Evolutionary conservation across 345 rosid species (phyloP), one percentile per base, ranked within the genome.

Genomic region (Dimocarpus longan): DNA sequence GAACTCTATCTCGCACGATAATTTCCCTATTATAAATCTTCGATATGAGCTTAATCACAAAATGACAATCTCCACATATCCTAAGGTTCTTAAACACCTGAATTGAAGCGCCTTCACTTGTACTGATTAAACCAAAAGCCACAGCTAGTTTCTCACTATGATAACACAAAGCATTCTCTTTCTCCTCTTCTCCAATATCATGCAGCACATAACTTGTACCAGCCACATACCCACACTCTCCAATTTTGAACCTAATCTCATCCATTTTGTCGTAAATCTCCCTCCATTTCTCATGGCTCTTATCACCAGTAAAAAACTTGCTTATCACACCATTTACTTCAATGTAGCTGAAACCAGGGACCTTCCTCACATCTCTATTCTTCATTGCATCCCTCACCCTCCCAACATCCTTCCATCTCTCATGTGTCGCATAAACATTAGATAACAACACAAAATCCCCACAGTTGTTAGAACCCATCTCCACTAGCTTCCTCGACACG

Each of bases 91-190:
- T 93, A 52, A 92, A 89, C 76, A 95, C 95, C 78, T 87, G 93
- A 82, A 95, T 88, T 32, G 93, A 90, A 28, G 71, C 65, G 48
- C 84, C 84, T 65, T 90, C 89, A 4, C 80, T 75, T 19, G 70
- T 82, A 71, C 85, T 84, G 44, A 92, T 88, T 85, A 93, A 87
- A 68, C 98, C 95, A 76, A 87, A 95, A 12, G 95, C 92, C 78
- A 93, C 94, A 56, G 98, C 98, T 84, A 95, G 68, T 84, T 93
- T 93, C 90, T 92, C 97, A 74, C 98, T 92, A 46, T 93, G 98
- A 83, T 90, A 88, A 32, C 84, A 87, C 80, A 93, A 60, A 28
- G 88, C 97, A 62, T 91, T 89, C 89, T 90, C 97, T 84, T 95
- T 92, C 81, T 95, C 98, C 77, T 95, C 98, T 37, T 92, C 94